Base-by-base conservation (phyloP, 148 eudicot species). In the Tetragonia tetragonoides region DNA sequence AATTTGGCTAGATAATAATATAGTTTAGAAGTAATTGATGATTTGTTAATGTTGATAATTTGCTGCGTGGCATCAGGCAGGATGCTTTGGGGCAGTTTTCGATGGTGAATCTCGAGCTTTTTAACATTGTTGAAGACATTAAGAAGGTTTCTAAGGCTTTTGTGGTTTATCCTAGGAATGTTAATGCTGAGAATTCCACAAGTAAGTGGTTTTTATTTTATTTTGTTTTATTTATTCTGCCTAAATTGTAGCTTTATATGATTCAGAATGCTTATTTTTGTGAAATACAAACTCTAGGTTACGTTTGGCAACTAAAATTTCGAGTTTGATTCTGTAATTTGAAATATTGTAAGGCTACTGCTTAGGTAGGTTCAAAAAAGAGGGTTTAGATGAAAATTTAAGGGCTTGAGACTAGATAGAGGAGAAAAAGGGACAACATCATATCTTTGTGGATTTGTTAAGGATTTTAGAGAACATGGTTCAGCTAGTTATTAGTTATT, bases 71-170 rank as follows among this genome's bases (percentile, higher is more conserved):
- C 73, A 71, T 68, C 86, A 95, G 97, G 99, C 98, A 96, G 76
- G 98, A 93, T 83, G 76, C 87, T 12, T 64, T 90, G 78, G 88
- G 93, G 57, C 98, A 93, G 80, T 96, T 93, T 83, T 93, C 99
- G 4, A 96, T 96, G 98, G 98, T 96, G 75, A 96, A 96, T 85
- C 89, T 96, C 16, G 98, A 93, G 90, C 90, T 96, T 44, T 91
- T 66, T 76, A 96, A 88, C 80, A 91, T 96, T 42, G 97, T 93
- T 44, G 95, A 96, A 82, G 99, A 96, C 73, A 89, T 93, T 82
- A 93, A 91, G 86, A 93, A 93, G 88, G 97, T 89, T 44, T 96
- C 99, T 8, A 96, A 93, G 88, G 92, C 95, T 75, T 96, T 96
- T 81, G 98, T 96, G 80, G 97, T 96, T 41, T 87, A 89, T 83